These are phyloP conservation scores for Colletotrichum graminicola DNA, from an alignment of 2,329 filamentous ascomycete genomes.

Conservation along the genomic window DNA sequence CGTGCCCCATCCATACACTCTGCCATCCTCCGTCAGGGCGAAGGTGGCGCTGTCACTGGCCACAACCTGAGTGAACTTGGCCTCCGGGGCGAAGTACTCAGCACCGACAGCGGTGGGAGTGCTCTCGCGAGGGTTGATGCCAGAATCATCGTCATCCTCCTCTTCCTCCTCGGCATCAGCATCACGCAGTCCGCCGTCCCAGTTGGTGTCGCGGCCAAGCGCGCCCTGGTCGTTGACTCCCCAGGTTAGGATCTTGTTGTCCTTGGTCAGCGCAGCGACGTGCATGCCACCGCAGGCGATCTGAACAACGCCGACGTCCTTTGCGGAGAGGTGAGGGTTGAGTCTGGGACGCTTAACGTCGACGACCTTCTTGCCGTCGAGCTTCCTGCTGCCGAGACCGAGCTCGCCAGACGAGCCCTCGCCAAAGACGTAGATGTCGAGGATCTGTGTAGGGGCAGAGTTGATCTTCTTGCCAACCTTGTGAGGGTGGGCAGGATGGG, in stretches of 20 bases:
- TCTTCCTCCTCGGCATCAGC: constrained; percentile 56
- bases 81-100: constrained; percentile 70
- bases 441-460: constrained; percentile 68
- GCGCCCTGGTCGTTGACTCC: constrained; percentile 89
- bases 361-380: constrained; percentile 70
- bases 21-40: constrained; percentile 79
- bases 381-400: constrained; percentile 77
- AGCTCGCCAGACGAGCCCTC: constrained; percentile 86
- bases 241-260: constrained; percentile 88
- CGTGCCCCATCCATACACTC: constrained; percentile 86
- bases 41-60: constrained; percentile 83
- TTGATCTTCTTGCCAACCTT: constrained; percentile 59
- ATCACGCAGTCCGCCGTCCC: constrained; percentile 73
- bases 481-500: constrained; percentile 35
- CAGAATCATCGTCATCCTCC: constrained; percentile 69
- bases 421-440: constrained; percentile 85
- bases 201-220: constrained; percentile 78
- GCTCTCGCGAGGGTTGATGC: constrained; percentile 78
- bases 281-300: constrained; percentile 88
- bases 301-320: constrained; percentile 76
- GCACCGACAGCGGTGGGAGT: constrained; percentile 73
- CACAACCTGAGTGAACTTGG: constrained; percentile 73
- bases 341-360: constrained; percentile 82
- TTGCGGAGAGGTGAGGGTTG: constrained; percentile 69
- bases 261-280: constrained; percentile 78